phyloP scores from a whole-genome alignment of 345 rosid species.

The Brassica carinata region DNA sequence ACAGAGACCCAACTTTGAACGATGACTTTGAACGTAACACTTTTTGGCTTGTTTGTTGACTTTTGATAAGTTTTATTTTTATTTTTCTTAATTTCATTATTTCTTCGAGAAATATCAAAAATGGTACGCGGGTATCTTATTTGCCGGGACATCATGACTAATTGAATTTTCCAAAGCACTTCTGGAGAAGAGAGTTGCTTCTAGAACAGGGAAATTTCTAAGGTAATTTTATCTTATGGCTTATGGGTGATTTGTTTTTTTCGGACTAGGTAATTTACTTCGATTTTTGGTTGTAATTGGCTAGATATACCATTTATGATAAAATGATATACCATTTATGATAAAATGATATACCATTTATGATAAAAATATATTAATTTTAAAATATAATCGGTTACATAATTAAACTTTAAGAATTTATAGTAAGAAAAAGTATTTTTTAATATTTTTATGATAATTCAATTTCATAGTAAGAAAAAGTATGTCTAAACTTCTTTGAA shows the following conservation, averaged over 20 bases:
- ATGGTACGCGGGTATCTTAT: conserved; percentile 14
- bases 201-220: conserved; percentile 19
- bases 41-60: conserved; percentile 28
- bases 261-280: background rate
- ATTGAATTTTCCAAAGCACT: conserved; percentile 10
- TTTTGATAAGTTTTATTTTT: conserved; percentile 17
- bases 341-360: no score
- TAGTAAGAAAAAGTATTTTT: no score
- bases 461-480: no score
- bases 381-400: no score
- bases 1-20: conserved; percentile 40
- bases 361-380: no score
- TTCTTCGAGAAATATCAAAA: conserved; percentile 26
- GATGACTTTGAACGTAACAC: conserved; percentile 38
- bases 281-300: background rate
- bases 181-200: conserved; percentile 1
- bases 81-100: background rate
- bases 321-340: no score
- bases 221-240: background rate
- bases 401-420: no score
- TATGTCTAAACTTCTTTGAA: no score
- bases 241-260: background rate
- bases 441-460: no score
- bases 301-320: background rate
- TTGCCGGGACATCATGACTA: background rate